Evolutionary conservation across 192 early-diverging fungal genomes (phyloP).

Genomic region (Podochytrium sp.): DNA sequence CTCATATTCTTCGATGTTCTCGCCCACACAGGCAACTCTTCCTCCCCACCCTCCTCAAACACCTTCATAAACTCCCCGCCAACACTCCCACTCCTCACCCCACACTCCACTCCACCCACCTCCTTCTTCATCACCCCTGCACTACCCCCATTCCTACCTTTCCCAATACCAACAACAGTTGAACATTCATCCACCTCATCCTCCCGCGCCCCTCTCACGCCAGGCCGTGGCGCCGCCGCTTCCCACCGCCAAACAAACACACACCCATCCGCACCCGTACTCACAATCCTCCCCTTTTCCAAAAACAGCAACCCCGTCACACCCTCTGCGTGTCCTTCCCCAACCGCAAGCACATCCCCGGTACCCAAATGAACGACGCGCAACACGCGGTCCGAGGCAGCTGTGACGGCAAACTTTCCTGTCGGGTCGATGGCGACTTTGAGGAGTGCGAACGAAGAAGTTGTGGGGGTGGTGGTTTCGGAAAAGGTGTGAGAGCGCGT

Average conservation of each 20-base stretch:
- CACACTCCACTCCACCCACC: background rate
- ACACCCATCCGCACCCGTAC: constrained; percentile 75
- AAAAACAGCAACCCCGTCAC: constrained; percentile 72
- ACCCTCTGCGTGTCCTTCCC: constrained; percentile 72
- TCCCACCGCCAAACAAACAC: constrained; percentile 69
- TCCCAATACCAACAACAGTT: background rate
- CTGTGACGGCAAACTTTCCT: constrained; percentile 67
- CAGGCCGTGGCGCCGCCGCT: background rate
- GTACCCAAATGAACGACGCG: constrained; percentile 71
- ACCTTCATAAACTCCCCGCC: constrained; percentile 16
- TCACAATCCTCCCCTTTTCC: constrained; percentile 58
- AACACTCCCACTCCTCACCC: background rate
- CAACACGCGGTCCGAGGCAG: constrained; percentile 70
- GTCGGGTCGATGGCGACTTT: constrained; percentile 71
- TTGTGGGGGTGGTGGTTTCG: constrained; percentile 29
- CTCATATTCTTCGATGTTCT: background rate
- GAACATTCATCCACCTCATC: background rate
- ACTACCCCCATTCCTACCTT: background rate
- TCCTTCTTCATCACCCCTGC: background rate
- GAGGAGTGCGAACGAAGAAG: constrained; percentile 52
- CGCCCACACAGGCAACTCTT: constrained; percentile 46
- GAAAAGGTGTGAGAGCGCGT: constrained; percentile 64
- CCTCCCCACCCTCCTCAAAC: constrained; percentile 40
- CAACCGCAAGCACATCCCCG: constrained; percentile 62
- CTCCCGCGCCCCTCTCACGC: background rate